Percentiles rank a stretch among this genome's conserved stretches.
phyloP scores from a whole-genome alignment of 2,329 filamentous ascomycete species.

The Pseudocercospora fuligena region DNA sequence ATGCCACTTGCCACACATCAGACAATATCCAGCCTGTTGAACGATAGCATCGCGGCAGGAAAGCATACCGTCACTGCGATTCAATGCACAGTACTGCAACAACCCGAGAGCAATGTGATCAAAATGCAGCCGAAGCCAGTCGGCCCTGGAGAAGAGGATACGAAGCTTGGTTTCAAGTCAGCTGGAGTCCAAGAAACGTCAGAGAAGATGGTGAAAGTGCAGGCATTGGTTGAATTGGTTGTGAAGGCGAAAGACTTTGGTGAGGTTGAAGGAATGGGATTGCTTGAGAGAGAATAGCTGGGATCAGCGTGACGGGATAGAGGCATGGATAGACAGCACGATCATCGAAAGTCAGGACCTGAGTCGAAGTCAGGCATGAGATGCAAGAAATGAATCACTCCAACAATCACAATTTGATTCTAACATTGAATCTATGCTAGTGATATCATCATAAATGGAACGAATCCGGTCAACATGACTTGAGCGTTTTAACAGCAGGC shows the following conservation, averaged over 20 bases:
- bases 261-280: neutral
- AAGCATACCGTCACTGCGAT: constrained; percentile 13
- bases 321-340: neutral
- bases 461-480: no score
- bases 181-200: neutral
- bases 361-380: no score
- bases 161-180: constrained; percentile 4
- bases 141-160: neutral
- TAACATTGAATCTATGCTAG: no score
- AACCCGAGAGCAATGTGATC: neutral
- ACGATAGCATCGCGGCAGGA: constrained; percentile 3
- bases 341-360: neutral
- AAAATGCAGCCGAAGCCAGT: neutral
- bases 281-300: neutral
- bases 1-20: neutral
- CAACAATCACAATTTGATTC: no score
- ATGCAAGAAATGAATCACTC: no score
- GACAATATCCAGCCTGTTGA: constrained; percentile 6
- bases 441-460: no score
- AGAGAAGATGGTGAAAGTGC: constrained; percentile 11
- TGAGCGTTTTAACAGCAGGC: no score
- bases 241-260: constrained; percentile 14
- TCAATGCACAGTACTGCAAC: constrained; percentile 13
- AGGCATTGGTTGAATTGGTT: constrained; percentile 16
- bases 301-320: neutral